These are phyloP conservation scores for Neodidymelliopsis sp. DNA, from an alignment of 2,329 filamentous ascomycete genomes.

Conservation along the genomic window DNA sequence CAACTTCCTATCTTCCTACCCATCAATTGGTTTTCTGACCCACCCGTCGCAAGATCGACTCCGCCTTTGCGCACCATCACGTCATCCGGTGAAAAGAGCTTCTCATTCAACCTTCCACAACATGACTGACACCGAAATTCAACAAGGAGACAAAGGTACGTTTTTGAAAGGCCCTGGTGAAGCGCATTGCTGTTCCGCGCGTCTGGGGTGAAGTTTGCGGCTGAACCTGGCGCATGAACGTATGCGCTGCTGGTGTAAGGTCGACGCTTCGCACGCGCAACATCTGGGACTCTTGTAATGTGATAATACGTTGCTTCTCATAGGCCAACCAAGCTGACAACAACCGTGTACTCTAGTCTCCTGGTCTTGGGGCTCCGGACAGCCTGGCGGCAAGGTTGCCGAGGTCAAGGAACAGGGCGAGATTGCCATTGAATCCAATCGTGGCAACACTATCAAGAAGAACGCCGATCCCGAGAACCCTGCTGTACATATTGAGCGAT, in stretches of 20 bases:
- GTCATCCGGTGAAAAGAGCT: slow-evolving; percentile 36
- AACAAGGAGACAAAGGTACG: slow-evolving; percentile 49
- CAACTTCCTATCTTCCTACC: slow-evolving; percentile 25
- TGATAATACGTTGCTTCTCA: neutral
- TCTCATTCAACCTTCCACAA: slow-evolving; percentile 23
- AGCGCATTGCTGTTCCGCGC: neutral
- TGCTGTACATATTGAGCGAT: slow-evolving; percentile 65
- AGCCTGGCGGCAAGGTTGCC: slow-evolving; percentile 64
- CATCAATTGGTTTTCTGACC: slow-evolving; percentile 33
- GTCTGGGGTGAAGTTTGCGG: neutral
- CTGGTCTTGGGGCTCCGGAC: slow-evolving; percentile 66
- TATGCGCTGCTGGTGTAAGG: slow-evolving; percentile 9
- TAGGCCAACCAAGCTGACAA: neutral
- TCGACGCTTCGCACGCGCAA: slow-evolving; percentile 16
- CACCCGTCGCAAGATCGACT: slow-evolving; percentile 31
- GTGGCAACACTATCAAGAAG: slow-evolving; percentile 70
- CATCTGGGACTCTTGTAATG: slow-evolving; percentile 25
- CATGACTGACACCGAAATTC: slow-evolving; percentile 47
- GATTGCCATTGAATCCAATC: slow-evolving; percentile 66
- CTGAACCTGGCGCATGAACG: neutral
- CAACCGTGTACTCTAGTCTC: slow-evolving; percentile 61
- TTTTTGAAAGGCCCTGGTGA: neutral
- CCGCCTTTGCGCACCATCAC: slow-evolving; percentile 35
- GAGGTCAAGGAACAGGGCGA: slow-evolving; percentile 66
- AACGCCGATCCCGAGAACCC: slow-evolving; percentile 67